These are phyloP conservation scores for Boletus rex-veris DNA, from an alignment of 768 basidiomycete species.

Conservation along the genomic window DNA sequence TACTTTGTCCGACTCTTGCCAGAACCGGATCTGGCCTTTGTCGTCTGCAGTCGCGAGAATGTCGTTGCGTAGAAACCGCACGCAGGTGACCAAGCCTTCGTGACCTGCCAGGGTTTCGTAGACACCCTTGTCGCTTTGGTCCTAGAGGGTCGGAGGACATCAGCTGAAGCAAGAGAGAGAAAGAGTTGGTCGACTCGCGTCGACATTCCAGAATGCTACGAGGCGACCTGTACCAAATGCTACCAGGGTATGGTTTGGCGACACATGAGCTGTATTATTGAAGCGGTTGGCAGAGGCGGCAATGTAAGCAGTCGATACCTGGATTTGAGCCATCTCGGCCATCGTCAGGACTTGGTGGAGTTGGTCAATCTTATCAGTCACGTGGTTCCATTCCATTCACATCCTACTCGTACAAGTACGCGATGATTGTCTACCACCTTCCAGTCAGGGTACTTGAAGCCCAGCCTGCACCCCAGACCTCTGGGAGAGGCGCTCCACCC, in stretches of 20 bases:
- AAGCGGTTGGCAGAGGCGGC: slow-evolving; percentile 48
- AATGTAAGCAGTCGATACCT: slow-evolving; percentile 37
- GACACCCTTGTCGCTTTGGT: slow-evolving; percentile 50
- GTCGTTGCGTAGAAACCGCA: slow-evolving; percentile 58
- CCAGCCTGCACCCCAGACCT: slow-evolving; percentile 26
- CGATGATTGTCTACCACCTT: background rate
- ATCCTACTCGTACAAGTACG: background rate
- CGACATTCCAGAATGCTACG: slow-evolving; percentile 57
- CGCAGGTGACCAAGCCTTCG: slow-evolving; percentile 66
- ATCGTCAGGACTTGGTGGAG: too few species aligned
- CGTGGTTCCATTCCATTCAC: slow-evolving; percentile 4
- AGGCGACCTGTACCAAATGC: slow-evolving; percentile 56
- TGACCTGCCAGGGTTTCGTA: slow-evolving; percentile 74
- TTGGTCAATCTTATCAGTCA: slow-evolving; percentile 16
- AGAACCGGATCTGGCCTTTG: slow-evolving; percentile 60
- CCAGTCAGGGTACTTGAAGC: slow-evolving; percentile 12
- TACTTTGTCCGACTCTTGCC: slow-evolving; percentile 43
- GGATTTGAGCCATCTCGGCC: slow-evolving; percentile 8
- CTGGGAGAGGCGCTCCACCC: slow-evolving; percentile 27
- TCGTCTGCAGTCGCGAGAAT: slow-evolving; percentile 73
- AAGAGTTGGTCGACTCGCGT: slow-evolving; percentile 34
- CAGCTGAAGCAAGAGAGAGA: background rate
- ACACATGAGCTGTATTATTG: slow-evolving; percentile 37
- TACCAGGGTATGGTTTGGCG: slow-evolving; percentile 35
- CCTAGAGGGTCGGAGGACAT: slow-evolving; percentile 34